Base-by-base conservation (phyloP, 2,329 filamentous ascomycete genomes). In the Paramyrothecium sp. region DNA sequence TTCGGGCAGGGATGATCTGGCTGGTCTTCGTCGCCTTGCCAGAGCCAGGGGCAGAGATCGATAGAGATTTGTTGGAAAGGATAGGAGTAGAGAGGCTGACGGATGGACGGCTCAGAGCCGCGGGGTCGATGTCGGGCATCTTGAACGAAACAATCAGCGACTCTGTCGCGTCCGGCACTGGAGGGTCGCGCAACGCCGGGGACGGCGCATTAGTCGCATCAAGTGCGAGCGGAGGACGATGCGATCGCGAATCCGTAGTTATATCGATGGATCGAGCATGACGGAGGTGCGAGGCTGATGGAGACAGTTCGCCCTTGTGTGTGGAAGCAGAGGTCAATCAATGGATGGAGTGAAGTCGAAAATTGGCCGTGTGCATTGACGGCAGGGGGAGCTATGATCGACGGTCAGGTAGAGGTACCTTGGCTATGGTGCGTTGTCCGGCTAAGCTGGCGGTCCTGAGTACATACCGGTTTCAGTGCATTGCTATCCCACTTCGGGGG, bases 91-190 rank as follows among this genome's bases (percentile, higher is more conserved):
- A 78, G 56, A 86, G 78, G 71, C 75, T 81, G 70, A 81, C 71
- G 51, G 84, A 75, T 60, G 84, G 82, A 67, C 85, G 84, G 78
- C 85, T 88, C 67, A 89, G 74, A 62, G 86, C 85, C 77, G 86
- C 85, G 68, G 86, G 86, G 78, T 89, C 86, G 75, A 89, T 89
- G 75, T 89, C 86, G 67, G 86, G 85, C 86, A 89, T 89, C 63
- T 67, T 69, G 67, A 64, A 60, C 60, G 56, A 61, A 62, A 63
- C 61, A 61, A 61, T 66, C 64, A 68, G 63, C 64, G 67, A 65
- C 66, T 60, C 64, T 65, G 78, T 80, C 79, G 81, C 80, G 78
- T 75, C 75, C 77, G 71, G 71, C 72, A 68, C 66, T 69, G 61
- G 62, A 71, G 77, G 76, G 74, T 76, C 72, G 76, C 77, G 75